Base-by-base conservation (phyloP, 2,329 filamentous ascomycete genomes). In the Pleurostoma richardsiae region DNA sequence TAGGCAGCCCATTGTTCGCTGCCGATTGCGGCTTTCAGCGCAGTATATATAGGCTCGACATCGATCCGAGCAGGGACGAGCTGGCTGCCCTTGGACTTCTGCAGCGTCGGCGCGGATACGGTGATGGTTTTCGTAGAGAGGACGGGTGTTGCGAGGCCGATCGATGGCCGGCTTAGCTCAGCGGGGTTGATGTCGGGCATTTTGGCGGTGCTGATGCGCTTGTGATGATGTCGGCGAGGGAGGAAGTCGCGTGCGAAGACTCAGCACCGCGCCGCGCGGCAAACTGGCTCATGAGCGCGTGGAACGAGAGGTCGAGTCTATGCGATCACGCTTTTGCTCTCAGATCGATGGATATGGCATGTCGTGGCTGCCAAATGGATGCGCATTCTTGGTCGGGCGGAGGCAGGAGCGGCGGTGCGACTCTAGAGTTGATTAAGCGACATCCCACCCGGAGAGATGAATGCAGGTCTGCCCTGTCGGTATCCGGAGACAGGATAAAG, bases 131-230 rank as follows among this genome's bases (percentile, higher is more conserved):
- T 84, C 40, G 69, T 72, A 49, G 77, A 67, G 48, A 85, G 65
- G 39, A 80, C 71, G 49, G 82, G 80, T 4, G 81, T 83, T 41
- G 79, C 72, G 46, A 82, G 71, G 63, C 68, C 75, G 62, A 76
- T 64, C 42, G 79, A 68, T 51, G 80, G 77, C 59, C 81, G 79
- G 72, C 80, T 84, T 58, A 86, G 67, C 54, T 82, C 81, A 70
- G 82, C 80, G 59, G 82, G 82, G 71, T 85, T 82, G 69, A 86
- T 85, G 69, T 85, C 82, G 58, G 82, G 81, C 82, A 85, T 85
- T 54, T 53, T 61, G 58, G 52, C 43, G 58, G 49, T 31, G 33
- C 26, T 39, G 40, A 44, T 54, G 54, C 52, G 51, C 40, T 26
- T 47, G 40, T 48, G 51, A 52, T 41, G 45, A 19, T 19, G 19